Evolutionary conservation across 1,284 basidiomycete genomes (phyloP).

Genomic region (Ceratobasidium sp.): DNA sequence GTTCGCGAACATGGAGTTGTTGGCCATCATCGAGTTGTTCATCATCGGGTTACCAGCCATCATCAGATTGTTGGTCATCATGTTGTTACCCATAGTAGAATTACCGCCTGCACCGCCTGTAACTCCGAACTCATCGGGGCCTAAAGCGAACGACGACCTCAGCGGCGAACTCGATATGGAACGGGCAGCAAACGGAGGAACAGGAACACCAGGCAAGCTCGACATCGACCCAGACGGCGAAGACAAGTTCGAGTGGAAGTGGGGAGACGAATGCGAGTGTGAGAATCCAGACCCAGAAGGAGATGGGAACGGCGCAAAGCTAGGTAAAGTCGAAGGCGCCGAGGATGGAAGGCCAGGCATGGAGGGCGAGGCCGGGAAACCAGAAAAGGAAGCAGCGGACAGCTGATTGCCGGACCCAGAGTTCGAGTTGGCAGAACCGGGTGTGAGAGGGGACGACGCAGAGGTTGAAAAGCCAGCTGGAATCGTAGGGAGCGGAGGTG

Average conservation of each 20-base stretch:
- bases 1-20: neutral
- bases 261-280: slow-evolving; percentile 21
- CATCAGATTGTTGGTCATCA: slow-evolving; percentile 7
- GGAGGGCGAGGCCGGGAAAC: neutral
- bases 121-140: slow-evolving; percentile 8
- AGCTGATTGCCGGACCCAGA: too few species aligned
- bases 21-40: neutral
- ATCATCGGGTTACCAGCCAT: slow-evolving; percentile 14
- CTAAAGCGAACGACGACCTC: slow-evolving; percentile 24
- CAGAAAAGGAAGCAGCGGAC: too few species aligned
- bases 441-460: neutral
- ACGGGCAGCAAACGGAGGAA: slow-evolving; percentile 1
- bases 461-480: too few species aligned
- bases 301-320: slow-evolving; percentile 7
- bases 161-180: slow-evolving; percentile 8
- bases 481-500: slow-evolving; percentile 3
- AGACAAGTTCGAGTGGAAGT: neutral
- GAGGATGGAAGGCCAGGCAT: slow-evolving; percentile 26
- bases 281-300: neutral
- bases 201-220: neutral
- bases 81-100: slow-evolving; percentile 24
- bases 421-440: neutral
- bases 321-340: neutral
- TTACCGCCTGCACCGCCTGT: too few species aligned
- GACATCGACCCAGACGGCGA: slow-evolving; percentile 2